These are phyloP conservation scores for Eimeria necatrix DNA, from an alignment of 169 alveolate species.

Conservation along the genomic window DNA sequence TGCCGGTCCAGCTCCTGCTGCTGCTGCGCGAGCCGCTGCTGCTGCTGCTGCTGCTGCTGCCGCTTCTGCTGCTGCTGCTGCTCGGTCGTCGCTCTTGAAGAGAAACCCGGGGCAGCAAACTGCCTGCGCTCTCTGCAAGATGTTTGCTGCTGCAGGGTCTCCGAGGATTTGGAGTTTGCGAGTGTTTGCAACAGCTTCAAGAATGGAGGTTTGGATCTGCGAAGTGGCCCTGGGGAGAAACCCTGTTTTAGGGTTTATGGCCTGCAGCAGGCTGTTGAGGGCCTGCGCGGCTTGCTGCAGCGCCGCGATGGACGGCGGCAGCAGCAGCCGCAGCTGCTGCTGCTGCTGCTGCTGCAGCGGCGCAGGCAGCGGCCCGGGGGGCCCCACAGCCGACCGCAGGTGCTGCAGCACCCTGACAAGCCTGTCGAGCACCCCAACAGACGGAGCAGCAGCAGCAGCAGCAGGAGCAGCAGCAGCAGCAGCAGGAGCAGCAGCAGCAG, in stretches of 20 bases:
- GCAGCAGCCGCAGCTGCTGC: too few species aligned
- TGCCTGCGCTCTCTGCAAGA: neutral
- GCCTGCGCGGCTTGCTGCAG: neutral
- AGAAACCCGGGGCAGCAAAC: neutral
- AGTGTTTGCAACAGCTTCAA: neutral
- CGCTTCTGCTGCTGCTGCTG: neutral
- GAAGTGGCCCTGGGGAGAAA: neutral
- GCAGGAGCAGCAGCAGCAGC: neutral
- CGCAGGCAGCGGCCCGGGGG: too few species aligned
- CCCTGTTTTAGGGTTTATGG: neutral
- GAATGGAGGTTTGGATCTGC: neutral
- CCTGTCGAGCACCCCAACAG: neutral
- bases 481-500: neutral
- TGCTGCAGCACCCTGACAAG: too few species aligned
- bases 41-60: neutral
- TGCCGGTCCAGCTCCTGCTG: neutral
- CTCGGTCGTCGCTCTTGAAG: neutral
- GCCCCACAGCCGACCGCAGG: too few species aligned
- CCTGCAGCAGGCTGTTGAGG: neutral
- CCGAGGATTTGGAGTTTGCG: neutral
- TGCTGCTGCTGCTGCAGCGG: too few species aligned
- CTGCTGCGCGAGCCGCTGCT: neutral
- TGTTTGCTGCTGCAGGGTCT: too few species aligned
- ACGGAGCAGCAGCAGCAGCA: neutral
- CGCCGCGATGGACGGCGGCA: neutral